Evolutionary conservation across 768 basidiomycete genomes (phyloP), one percentile per base, ranked within the genome.

Genomic region (Hemileccinum rubropunctum): DNA sequence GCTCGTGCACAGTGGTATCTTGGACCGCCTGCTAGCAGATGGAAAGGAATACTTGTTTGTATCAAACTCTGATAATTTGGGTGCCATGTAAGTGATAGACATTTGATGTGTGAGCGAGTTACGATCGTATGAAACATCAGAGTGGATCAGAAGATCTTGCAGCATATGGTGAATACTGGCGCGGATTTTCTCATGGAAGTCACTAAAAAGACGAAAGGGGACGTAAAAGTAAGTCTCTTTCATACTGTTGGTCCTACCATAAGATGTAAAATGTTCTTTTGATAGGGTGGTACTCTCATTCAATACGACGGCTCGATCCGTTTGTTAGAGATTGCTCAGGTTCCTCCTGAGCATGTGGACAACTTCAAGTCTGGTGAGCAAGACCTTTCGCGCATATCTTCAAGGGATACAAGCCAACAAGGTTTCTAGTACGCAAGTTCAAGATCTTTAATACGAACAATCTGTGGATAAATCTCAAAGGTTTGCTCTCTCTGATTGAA

Each of bases 41-140:
- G 95, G 95, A 70, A 97, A 95, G 70, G 92, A 98, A 73, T 98
- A 95, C 73, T 82, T 97, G 60, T 98, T 97, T 66, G 91, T 94
- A 47, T 95, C 93, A 70, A 98, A 98, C 79, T 93, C 93, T 41
- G 95, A 97, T 72, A 97, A 97, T 71, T 71, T 98, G 65, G 94
- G 94, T 66, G 95, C 93, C 55, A 85, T 87, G 85, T 88, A 71
- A 58, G 83, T 73, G 14, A n/a, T 47, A 46, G 15, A 18, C 23
- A 30, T 38, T 38, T 42, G 10, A 18, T n/a, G 46, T 48, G 27
- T 36, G 45, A 54, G 26, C 42, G 18, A 45, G 42, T 30, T 35
- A 42, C 42, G 17, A 52, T 57, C 27, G 33, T 23, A 28, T 41
- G 30, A 40, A 35, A 46, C 51, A 32, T 53, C 48, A 83, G 88